Base-by-base conservation (phyloP, 139 green algal species). In the Microglena sp. region DNA sequence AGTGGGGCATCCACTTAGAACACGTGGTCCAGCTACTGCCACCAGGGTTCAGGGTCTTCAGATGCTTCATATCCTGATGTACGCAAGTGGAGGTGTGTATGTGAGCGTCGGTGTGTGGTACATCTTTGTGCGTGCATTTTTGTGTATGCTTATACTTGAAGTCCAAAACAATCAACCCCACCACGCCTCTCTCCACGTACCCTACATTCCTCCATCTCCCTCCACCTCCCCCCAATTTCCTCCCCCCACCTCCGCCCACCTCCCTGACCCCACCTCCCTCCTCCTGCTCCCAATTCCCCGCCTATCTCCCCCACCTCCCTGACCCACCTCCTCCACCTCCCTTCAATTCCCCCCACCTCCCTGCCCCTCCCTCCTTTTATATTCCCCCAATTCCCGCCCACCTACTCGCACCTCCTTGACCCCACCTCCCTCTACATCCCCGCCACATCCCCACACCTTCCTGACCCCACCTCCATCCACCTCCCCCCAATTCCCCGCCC, bases 11-110 rank as follows among this genome's bases (percentile, higher is more conserved):
- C 60, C 77, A 71, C 55, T 61, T 56, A 18, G 53, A 27, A 31
- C 56, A 68, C 4, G 82, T 89, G 5, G 78, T 69, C 77, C 77
- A 86, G 30, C 58, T 72, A 18, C 31, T 50, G 11, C 50, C 50
- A 33, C 66, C 66, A n/a, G 26, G 57, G 32, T 67, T 30, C 4
- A 79, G 30, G 24, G 67, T 70, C 15, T 59, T 56, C 57, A 79
- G 24, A 45, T 71, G 67, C 44, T 79, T 75, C 2, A 79, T 35
- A 54, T 79, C 67, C 67, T 73, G 67, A 5, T 11, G 27, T 22
- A 36, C 6, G 21, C 3, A 34, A 31, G 29, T 44, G 40, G 2
- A 36, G 22, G 15, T 28, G n/a, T 46, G 58, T 64, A 21, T 64
- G 58, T 64, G 58, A 5, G 58, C 33, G 15, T 64, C 33, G 27